Base-by-base conservation (phyloP, 202 grass and related monocot species). In the Eragrostis tef region DNA sequence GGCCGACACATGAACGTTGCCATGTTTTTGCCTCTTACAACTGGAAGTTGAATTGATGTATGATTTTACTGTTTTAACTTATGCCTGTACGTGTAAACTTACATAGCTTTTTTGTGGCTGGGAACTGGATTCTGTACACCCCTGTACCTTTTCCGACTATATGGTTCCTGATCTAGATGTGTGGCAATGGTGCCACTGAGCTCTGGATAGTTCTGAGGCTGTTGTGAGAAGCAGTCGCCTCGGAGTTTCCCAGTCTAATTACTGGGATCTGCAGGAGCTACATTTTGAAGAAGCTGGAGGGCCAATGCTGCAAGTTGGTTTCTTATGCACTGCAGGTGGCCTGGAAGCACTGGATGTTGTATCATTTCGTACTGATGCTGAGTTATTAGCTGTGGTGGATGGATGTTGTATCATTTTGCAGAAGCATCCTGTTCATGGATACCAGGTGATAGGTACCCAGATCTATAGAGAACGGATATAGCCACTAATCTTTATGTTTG, bases 41-140 rank as follows among this genome's bases (percentile, higher is more conserved):
- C 45, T 52, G 53, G 46, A 83, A 68, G 79, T 72, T 70, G 46
- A 83, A 80, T 71, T 86, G 64, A 74, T 86, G 80, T 77, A 87
- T 76, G 50, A 6, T 87, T 71, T 74, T 87, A 59, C 53, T 90
- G 44, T 90, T 66, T 91, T 91, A 87, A 81, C 84, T 75, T 85
- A 70, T 81, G 81, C 84, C 42, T 87, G 88, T 84, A 89, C 31
- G 21, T 93, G 85, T 88, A 88, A 83, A 58, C 65, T 81, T 76
- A 77, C 68, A 85, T 36, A 73, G 83, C 69, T 81, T 10, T 61
- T 80, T 85, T 87, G 66, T 77, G 81, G 14, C 46, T 65, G 85
- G 77, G 58, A 88, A 80, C 81, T 85, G 85, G 89, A 91, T 85
- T 74, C 71, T 88, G 73, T 81, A 71, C 31, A 53, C 57, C 2